Base-by-base conservation (phyloP, 2,329 filamentous ascomycete genomes). In the Claviceps pazoutovae region DNA sequence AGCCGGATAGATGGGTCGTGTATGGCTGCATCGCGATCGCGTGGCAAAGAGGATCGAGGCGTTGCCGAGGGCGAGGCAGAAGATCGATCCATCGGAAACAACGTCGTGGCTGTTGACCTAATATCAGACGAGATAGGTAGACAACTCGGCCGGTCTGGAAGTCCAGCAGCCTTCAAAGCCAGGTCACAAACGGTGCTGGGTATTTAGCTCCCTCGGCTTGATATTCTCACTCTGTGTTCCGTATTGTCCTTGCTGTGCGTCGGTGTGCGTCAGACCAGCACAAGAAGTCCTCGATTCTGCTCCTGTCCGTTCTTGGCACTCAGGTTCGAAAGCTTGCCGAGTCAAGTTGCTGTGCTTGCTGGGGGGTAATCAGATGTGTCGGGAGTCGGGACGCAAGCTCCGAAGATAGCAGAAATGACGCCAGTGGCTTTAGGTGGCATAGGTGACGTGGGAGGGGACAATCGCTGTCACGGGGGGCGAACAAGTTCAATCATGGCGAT, bases 1-100 rank as follows among this genome's bases (percentile, higher is more conserved):
- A 80, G 71, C 3, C 78, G 74, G 6, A 74, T 72, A 53, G 61
- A 53, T 4, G 55, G 51, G 47, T 68, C 65, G 38, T 57, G 55
- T 5, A 62, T 56, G 51, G 62, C 63, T 26, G 38, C 44, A 50
- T 51, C 16, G 57, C 51, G 37, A 56, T 55, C 17, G 55, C 56
- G 44, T n/a, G 56, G 56, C 45, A 55, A 54, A 26, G 56, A 47
- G 36, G 56, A 53, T n/a, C 23, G 50, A 51, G 42, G 45, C 37
- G 43, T 37, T 16, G 14, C 9, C 38, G 23, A 26, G 45, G 41
- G 46, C 37, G 44, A 30, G 21, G 50, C 23, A 26, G 45, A 4
- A 42, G 51, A 3, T 16, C 46, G 51, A 41, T 52, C 46, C 51
- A 49, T 52, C 17, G 26, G 26, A 16, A 30, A 19, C 23, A 26